Conservation (phyloP, 2,329 filamentous ascomycete genomes). For the Trichoderma sp. region DNA sequence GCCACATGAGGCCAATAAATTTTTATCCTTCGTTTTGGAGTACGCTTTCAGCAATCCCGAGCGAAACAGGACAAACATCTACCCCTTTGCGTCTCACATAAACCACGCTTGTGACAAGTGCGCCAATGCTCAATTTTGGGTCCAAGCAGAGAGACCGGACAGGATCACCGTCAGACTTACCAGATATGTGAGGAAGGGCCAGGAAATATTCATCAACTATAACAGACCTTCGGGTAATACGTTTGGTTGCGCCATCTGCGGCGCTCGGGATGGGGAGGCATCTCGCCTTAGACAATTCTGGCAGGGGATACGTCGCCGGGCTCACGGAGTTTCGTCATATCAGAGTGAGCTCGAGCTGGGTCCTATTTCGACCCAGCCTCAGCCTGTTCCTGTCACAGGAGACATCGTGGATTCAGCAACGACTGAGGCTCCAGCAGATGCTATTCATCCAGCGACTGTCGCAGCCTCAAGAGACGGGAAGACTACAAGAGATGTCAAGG, state of each 20-base stretch:
- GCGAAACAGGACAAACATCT: constrained; percentile 25
- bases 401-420: not conserved
- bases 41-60: constrained; percentile 30
- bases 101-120: constrained; percentile 38
- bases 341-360: not conserved
- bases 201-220: constrained; percentile 44
- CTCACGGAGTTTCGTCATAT: not conserved
- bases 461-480: not conserved
- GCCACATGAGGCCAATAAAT: constrained; percentile 5
- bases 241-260: constrained; percentile 33
- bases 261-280: not conserved
- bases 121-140: constrained; percentile 31
- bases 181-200: constrained; percentile 28
- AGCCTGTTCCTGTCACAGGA: no score
- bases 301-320: not conserved
- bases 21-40: constrained; percentile 29
- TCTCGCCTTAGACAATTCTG: not conserved
- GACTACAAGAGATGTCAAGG: not conserved
- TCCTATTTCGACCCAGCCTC: not conserved
- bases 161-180: constrained; percentile 26
- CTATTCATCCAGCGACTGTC: not conserved
- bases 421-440: not conserved
- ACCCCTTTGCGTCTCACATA: constrained; percentile 29
- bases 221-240: constrained; percentile 26
- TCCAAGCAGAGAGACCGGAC: constrained; percentile 14